Conservation (phyloP, 345 rosid species). For the Heritiera littoralis region DNA sequence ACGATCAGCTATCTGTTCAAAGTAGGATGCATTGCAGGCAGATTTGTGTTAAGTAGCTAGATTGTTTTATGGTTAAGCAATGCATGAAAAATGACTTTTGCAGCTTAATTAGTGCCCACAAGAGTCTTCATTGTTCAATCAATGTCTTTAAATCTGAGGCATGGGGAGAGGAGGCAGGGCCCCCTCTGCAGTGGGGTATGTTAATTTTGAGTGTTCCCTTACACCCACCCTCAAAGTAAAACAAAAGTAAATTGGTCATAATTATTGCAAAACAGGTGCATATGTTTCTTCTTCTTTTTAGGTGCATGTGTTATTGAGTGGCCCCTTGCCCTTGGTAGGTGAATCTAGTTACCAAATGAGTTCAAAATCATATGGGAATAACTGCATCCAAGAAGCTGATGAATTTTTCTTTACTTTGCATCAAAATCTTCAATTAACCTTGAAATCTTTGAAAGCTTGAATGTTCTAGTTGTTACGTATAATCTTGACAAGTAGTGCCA, state of each 20-base stretch:
- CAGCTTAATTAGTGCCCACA: constrained; percentile 16
- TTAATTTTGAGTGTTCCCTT: background rate
- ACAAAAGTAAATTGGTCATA: constrained; percentile 10
- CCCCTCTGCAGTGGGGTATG: background rate
- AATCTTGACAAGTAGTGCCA: background rate
- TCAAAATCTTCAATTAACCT: background rate
- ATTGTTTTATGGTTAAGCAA: background rate
- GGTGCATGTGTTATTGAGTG: constrained; percentile 13
- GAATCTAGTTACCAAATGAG: constrained; percentile 9
- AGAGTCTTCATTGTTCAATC: constrained; percentile 13
- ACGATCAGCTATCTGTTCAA: background rate
- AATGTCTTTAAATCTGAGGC: constrained; percentile 21
- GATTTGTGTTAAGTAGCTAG: background rate
- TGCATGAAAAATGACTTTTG: background rate
- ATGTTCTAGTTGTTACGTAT: background rate
- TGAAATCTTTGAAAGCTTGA: background rate
- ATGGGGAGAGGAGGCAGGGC: constrained; percentile 9
- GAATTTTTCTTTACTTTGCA: background rate
- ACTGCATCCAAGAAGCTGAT: background rate
- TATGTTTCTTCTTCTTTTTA: background rate
- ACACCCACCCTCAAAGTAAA: background rate
- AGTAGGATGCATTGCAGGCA: constrained; percentile 1
- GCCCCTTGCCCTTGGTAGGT: constrained; percentile 3
- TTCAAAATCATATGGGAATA: constrained; percentile 3
- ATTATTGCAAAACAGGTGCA: constrained; percentile 16